Evolutionary conservation across 202 grass and related monocot genomes (phyloP), one percentile per base, ranked within the genome.

Genomic region (Schoenoplectus tabernaemontani): DNA sequence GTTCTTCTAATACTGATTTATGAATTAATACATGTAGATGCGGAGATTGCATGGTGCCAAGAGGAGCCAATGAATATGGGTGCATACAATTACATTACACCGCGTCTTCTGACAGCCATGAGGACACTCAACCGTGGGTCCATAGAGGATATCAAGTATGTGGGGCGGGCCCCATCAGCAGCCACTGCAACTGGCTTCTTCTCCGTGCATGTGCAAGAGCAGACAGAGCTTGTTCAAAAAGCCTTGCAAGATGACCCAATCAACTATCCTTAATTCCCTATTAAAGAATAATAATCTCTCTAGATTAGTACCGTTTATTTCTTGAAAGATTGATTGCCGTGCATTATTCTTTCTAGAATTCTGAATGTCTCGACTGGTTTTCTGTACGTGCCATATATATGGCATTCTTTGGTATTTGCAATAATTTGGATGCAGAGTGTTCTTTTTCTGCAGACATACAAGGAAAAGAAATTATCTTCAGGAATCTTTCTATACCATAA

Each of bases 1-100:
- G 58, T 77, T 22, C 79, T 81, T 38, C 9, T 22, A 66, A 75
- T 46, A 75, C 46, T 20, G 51, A 63, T 51, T 58, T 54, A n/a
- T 33, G 65, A 54, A 78, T 89, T 80, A 13, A 88, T 26, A 63
- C 73, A 16, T 77, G 56, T 85, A 90, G 95, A 97, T 89, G 91
- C 95, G 3, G 95, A 97, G 89, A 87, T 97, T 43, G 95, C 92
- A 53, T 97, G 95, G 95, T 97, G 91, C 91, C 94, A 94, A 76
- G 95, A 97, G 65, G 95, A 97, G 54, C 91, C 91, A 37, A 97
- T 97, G 95, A 97, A 97, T 82, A 92, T 97, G 94, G 91, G 94
- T 9, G 89, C 94, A 1, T 93, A 97, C 82, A 85, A 36, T 47
- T 97, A 97, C 83, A 81, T 97, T 67, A 82, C 30, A 53, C 93